phyloP scores from a whole-genome alignment of 805 yeast genomes.

The Metschnikowia matae region DNA sequence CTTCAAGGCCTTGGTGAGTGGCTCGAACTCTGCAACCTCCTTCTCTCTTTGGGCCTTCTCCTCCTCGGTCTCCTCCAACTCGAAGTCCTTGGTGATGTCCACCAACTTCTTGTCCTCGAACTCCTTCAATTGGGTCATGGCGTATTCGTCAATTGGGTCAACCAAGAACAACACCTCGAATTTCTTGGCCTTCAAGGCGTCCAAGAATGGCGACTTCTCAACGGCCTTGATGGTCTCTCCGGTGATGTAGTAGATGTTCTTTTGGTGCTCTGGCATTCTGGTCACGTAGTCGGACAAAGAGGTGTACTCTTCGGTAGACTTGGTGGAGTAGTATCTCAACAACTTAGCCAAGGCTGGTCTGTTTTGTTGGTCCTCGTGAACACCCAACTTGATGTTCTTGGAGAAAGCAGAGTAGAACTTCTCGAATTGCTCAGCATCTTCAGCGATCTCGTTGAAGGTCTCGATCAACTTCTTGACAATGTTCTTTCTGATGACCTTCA shows the following conservation, averaged over 20 bases:
- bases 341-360: constrained; percentile 93
- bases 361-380: constrained; percentile 98
- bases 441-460: constrained; percentile 98
- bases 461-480: constrained; percentile 97
- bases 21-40: constrained; percentile 88
- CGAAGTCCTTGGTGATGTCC: constrained; percentile 98
- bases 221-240: constrained; percentile 98
- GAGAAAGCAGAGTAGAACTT: constrained; percentile 97
- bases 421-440: constrained; percentile 97
- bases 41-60: constrained; percentile 93
- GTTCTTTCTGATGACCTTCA: constrained; percentile 99
- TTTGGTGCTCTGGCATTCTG: constrained; percentile 99
- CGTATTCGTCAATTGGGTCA: constrained; percentile 99
- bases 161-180: constrained; percentile 96
- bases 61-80: constrained; percentile 96
- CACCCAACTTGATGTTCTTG: constrained; percentile 97
- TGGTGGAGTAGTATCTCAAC: constrained; percentile 95
- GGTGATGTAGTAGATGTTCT: constrained; percentile 98
- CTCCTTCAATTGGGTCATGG: constrained; percentile 98
- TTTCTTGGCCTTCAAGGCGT: constrained; percentile 96
- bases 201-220: constrained; percentile 98
- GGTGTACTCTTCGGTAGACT: constrained; percentile 89
- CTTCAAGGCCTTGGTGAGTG: constrained; percentile 92
- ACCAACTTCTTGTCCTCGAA: constrained; percentile 98
- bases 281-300: constrained; percentile 96